Conservation (phyloP, 257 asterid species). For the Avicennia marina region DNA sequence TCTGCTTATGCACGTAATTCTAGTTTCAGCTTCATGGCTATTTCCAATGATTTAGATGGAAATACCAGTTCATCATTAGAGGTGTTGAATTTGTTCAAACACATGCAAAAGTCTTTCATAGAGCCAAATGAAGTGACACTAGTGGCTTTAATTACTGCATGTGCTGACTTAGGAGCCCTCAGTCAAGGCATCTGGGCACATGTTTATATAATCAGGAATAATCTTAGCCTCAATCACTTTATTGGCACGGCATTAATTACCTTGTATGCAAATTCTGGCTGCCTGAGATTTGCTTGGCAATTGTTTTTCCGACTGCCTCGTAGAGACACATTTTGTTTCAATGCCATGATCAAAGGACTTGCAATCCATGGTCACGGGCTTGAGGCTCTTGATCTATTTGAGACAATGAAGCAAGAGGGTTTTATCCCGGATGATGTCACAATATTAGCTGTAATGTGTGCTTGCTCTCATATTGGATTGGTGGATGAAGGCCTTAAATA, state of each 20-base stretch:
- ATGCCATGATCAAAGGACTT: constrained; percentile 67
- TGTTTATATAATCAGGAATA: constrained; percentile 32
- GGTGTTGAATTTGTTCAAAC: constrained; percentile 50
- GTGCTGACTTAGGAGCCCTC: constrained; percentile 60
- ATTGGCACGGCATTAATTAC: constrained; percentile 52
- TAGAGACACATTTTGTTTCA: constrained; percentile 49
- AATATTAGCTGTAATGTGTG: constrained; percentile 48
- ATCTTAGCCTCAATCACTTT: constrained; percentile 38
- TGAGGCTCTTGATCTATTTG: constrained; percentile 52
- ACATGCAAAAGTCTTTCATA: constrained; percentile 45
- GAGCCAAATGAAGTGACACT: constrained; percentile 54
- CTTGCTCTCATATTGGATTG: constrained; percentile 69
- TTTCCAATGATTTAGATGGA: constrained; percentile 19
- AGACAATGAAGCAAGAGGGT: constrained; percentile 38
- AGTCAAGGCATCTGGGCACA: constrained; percentile 64
- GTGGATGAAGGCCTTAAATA: constrained; percentile 49
- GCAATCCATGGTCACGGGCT: constrained; percentile 57
- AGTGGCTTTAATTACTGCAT: constrained; percentile 49
- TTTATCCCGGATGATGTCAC: constrained; percentile 46
- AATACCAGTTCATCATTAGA: constrained; percentile 32
- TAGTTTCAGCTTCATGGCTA: constrained; percentile 2
- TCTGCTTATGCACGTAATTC: constrained; percentile 50
- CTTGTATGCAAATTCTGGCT: constrained; percentile 56
- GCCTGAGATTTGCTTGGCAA: constrained; percentile 42
- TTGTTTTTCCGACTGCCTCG: constrained; percentile 41